Conservation (phyloP, 2,329 filamentous ascomycete species). For the Nigrospora oryzae region DNA sequence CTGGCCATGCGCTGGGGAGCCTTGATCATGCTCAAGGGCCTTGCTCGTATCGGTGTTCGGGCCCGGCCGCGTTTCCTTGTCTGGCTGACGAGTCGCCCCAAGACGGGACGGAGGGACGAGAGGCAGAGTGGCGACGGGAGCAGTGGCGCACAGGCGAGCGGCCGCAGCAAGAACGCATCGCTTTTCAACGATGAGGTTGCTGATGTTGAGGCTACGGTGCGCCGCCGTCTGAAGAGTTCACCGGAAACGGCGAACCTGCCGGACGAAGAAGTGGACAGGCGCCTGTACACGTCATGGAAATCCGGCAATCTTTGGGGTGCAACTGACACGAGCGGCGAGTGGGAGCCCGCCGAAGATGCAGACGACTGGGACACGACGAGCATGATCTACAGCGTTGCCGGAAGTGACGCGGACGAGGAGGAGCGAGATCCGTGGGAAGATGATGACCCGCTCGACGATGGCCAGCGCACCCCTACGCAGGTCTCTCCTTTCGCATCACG, state of each 20-base stretch:
- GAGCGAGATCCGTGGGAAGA: conserved; percentile 37
- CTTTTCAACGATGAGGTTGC: conserved; percentile 55
- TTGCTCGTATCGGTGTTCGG: conserved; percentile 52
- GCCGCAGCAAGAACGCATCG: conserved; percentile 29
- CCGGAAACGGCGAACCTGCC: conserved; percentile 29
- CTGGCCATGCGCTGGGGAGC: conserved; percentile 53
- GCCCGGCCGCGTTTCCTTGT: conserved; percentile 56
- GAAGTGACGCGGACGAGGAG: conserved; percentile 33
- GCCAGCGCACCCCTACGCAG: conserved; percentile 68
- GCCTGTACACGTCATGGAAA: conserved; percentile 79
- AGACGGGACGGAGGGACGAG: conserved; percentile 19
- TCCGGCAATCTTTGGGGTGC: conserved; percentile 78
- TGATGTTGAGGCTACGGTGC: conserved; percentile 75
- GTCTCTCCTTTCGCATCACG: conserved; percentile 38
- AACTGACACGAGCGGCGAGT: conserved; percentile 73
- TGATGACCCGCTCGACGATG: conserved; percentile 38
- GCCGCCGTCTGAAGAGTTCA: conserved; percentile 45
- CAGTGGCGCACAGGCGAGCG: conserved; percentile 11
- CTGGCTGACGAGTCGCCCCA: conserved; percentile 37
- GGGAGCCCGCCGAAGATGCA: conserved; percentile 45
- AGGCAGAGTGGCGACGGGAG: conserved; percentile 8
- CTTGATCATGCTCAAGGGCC: conserved; percentile 40
- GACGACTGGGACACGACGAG: conserved; percentile 71
- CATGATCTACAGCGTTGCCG: conserved; percentile 45
- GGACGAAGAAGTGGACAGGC: conserved; percentile 62